Percentiles rank a stretch among this genome's conserved stretches.
These are phyloP conservation scores for Ogataea pignaliae DNA, from an alignment of 805 yeast genomes.

Conservation along the genomic window DNA sequence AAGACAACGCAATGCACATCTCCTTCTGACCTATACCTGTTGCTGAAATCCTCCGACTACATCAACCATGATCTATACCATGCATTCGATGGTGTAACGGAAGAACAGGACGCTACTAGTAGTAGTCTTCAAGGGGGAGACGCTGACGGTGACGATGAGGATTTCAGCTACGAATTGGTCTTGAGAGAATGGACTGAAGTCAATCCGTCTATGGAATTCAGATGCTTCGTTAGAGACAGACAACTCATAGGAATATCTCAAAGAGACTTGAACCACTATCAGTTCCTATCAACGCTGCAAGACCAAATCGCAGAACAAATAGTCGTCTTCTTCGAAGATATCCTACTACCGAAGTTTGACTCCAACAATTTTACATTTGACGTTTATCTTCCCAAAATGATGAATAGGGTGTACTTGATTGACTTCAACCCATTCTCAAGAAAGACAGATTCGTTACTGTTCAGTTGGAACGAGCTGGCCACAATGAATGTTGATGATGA, in stretches of 20 bases:
- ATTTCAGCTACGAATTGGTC: slow-evolving; percentile 45
- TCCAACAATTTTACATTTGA: slow-evolving; percentile 66
- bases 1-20: slow-evolving; percentile 69
- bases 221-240: slow-evolving; percentile 71
- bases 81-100: slow-evolving; percentile 50
- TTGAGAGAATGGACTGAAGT: slow-evolving; percentile 77
- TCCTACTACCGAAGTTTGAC: slow-evolving; percentile 45
- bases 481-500: slow-evolving; percentile 30
- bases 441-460: slow-evolving; percentile 72
- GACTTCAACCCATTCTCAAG: slow-evolving; percentile 86
- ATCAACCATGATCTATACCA: slow-evolving; percentile 77
- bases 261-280: slow-evolving; percentile 81
- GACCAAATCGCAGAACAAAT: slow-evolving; percentile 45
- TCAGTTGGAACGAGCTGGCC: slow-evolving; percentile 77
- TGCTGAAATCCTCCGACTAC: slow-evolving; percentile 84
- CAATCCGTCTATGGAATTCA: slow-evolving; percentile 88
- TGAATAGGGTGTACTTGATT: slow-evolving; percentile 57
- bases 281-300: slow-evolving; percentile 53
- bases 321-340: slow-evolving; percentile 49
- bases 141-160: slow-evolving; percentile 22
- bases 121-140: too few species aligned
- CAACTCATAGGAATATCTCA: slow-evolving; percentile 73
- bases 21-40: slow-evolving; percentile 71
- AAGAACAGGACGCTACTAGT: not conserved
- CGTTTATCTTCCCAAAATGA: slow-evolving; percentile 76